Evolutionary conservation across 2,329 filamentous ascomycete genomes (phyloP), one percentile per base, ranked within the genome.

Genomic region (Pyrenochaeta sp.): DNA sequence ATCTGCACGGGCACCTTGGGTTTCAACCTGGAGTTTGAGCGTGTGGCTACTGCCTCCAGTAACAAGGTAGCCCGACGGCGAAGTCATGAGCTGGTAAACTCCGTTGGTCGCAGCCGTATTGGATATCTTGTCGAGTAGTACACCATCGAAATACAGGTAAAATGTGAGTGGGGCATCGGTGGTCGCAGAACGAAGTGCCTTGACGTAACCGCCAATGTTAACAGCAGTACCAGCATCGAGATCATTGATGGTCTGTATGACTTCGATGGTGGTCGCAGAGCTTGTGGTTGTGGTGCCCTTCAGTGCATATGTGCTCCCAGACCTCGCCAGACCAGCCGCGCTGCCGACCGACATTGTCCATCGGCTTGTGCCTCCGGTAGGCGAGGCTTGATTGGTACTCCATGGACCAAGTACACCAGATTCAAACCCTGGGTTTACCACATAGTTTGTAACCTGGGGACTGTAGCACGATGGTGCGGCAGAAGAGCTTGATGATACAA

Each of bases 31-130:
- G 28, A 46, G 44, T 32, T 30, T 32, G n/a, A 46, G 13, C 7
- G 44, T 46, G n/a, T 46, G 44, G 44, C 44, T 46, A 15, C n/a
- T 32, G 44, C 44, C 13, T 46, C 44, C 44, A 3, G 44, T 46
- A 5, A 46, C 27, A n/a, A 30, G 6, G 13, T 13, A 30, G 10
- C 4, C 2, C 28, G 44, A 46, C 12, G 44, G 15, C 15, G 44
- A 30, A 46, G 44, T 13, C 27, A 46, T n/a, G 5, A 46, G 10
- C 44, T 46, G 44, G 19, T 46, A 46, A 13, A 32, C 24, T 10
- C n/a, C 15, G 24, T 22, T 44, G 10, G n/a, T 28, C 6, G 5
- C 28, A 2, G 25, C 3, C 15, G 9, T 30, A 10, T 19, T 32
- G 4, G n/a, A 2, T 5, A 46, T 12, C 44, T 32, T 5, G 27